A percentile compares a stretch with the other conserved stretches of the same genome.
Evolutionary conservation across 495 filamentous ascomycete genomes (phyloP).

Genomic region (Talaromyces wortmannii): DNA sequence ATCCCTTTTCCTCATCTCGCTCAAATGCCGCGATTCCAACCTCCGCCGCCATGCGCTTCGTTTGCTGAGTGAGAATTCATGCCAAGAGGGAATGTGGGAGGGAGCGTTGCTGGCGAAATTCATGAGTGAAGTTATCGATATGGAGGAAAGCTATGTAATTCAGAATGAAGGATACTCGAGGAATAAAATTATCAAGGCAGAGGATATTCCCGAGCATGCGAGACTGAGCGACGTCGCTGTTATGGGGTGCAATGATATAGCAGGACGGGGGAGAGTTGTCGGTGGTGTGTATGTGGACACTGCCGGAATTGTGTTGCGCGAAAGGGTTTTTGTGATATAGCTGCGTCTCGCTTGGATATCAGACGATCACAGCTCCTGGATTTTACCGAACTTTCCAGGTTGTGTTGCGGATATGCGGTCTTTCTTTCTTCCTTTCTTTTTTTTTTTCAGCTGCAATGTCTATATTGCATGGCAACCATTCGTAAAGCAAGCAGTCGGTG

Average conservation of each 20-base stretch:
- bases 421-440: no score
- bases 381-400: conserved; percentile 5
- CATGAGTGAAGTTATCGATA: background rate
- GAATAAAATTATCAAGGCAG: background rate
- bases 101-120: background rate
- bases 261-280: background rate
- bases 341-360: no score
- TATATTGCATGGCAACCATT: conserved; percentile 44
- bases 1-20: background rate
- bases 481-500: conserved; percentile 44
- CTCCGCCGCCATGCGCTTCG: background rate
- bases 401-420: conserved; percentile 20
- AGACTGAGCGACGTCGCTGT: background rate
- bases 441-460: conserved; percentile 43
- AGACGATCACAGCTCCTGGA: no score
- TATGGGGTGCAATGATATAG: background rate
- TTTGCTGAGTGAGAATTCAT: background rate
- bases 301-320: background rate
- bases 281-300: background rate
- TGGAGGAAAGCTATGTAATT: background rate
- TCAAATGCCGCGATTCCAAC: background rate
- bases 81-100: conserved; percentile 3
- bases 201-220: background rate
- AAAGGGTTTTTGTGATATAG: background rate
- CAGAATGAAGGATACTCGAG: background rate